Conservation (phyloP, 768 basidiomycete species). For the Coprinopsis strossmayeri region DNA sequence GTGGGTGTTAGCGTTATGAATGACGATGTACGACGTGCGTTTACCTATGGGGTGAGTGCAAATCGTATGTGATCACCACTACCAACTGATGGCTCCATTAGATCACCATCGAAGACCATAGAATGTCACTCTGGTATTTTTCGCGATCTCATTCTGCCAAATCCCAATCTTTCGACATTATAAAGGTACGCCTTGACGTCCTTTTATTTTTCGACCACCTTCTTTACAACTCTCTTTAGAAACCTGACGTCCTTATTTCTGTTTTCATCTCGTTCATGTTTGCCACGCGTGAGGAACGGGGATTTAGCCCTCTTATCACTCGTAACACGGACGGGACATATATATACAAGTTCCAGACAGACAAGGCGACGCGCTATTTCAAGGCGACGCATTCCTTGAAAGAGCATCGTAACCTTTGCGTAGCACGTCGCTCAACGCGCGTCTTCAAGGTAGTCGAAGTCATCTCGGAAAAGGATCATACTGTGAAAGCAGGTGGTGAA, state of each 20-base stretch:
- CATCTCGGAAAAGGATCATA: not conserved
- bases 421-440: constrained; percentile 8
- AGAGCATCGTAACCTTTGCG: not conserved
- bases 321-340: not conserved
- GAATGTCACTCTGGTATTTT: constrained; percentile 8
- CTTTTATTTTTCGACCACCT: not conserved
- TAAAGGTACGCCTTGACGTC: not conserved
- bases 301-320: constrained; percentile 10
- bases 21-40: constrained; percentile 1
- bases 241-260: constrained; percentile 12
- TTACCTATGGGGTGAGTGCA: constrained; percentile 1
- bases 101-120: constrained; percentile 8
- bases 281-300: constrained; percentile 14
- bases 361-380: not conserved
- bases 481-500: not conserved
- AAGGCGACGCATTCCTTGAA: not conserved
- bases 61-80: not conserved
- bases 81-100: not conserved
- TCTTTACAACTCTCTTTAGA: constrained; percentile 1
- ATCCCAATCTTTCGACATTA: constrained; percentile 3
- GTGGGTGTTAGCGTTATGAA: not conserved
- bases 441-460: constrained; percentile 6
- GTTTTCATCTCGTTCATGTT: constrained; percentile 16
- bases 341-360: not conserved
- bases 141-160: constrained; percentile 8